Base-by-base conservation (phyloP, 1,284 basidiomycete species). In the Cutaneotrichosporon sp. region DNA sequence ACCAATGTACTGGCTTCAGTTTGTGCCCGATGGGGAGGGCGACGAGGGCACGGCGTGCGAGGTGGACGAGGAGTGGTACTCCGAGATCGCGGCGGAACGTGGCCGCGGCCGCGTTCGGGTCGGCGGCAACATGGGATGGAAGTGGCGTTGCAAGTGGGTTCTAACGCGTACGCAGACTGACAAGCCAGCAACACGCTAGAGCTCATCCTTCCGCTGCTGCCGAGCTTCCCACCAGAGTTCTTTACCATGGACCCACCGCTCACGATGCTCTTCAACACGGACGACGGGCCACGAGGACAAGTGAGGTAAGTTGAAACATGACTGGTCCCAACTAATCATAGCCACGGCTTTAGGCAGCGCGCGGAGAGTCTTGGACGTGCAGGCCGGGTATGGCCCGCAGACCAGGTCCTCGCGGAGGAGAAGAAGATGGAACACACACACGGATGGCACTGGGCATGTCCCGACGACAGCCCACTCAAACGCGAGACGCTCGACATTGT, bases 371-470 rank as follows among this genome's bases (percentile, higher is more conserved):
- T 68, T 9, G 66, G 56, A 14, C 55, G 41, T 46, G 54, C 61
- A 5, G 58, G 62, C 22, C 64, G 65, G 51, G 33, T 51, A 0
- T 72, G 69, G 69, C 55, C 67, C 13, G 50, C 61, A 8, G 46
- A 53, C 0, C 62, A 67, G 40, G 52, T 72, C 17, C 18, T 58
- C 8, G 60, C 60, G 21, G 63, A 64, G 1, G 69, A 72, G 54
- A 56, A 64, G 34, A 42, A 53, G 9, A 63, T 65, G 63, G 52
- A 60, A 3, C 65, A 58, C 58, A 72, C 69, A 0, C 61, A 59
- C 42, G 69, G 69, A 17, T 70, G 69, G 68, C 55, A 62, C 26
- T 70, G 68, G 70, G 41, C 65, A 34, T 72, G 68, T 52, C 67
- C 67, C 12, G 61, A 59, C 10, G 61, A 58, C 26, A 52, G 61